These are phyloP conservation scores for Carex arenaria DNA, from an alignment of 202 grass and related monocot genomes.

Conservation along the genomic window DNA sequence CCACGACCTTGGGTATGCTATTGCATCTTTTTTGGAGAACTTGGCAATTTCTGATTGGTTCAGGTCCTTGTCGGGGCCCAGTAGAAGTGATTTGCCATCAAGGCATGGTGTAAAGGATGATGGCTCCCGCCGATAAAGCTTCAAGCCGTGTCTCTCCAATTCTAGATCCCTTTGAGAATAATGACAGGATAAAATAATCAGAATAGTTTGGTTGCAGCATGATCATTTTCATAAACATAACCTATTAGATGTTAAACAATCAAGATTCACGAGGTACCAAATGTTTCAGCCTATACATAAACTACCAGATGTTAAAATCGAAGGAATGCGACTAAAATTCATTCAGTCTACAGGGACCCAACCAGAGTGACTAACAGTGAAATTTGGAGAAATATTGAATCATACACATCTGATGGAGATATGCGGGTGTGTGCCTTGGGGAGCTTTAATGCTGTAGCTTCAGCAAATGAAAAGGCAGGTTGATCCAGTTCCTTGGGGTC, in stretches of 20 bases:
- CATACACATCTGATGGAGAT: too few species aligned
- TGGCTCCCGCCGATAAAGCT: constrained; percentile 68
- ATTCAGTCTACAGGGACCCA: too few species aligned
- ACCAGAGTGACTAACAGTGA: too few species aligned
- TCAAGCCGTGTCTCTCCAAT: constrained; percentile 84
- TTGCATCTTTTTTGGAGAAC: constrained; percentile 86
- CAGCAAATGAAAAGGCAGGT: too few species aligned
- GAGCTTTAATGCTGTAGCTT: too few species aligned
- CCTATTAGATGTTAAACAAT: background rate
- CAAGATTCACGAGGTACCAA: background rate
- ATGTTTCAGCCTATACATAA: background rate
- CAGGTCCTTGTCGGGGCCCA: constrained; percentile 68
- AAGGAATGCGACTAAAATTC: too few species aligned
- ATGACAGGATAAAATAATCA: background rate
- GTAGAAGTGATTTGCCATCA: constrained; percentile 71
- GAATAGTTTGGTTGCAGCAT: background rate
- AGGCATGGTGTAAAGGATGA: constrained; percentile 94
- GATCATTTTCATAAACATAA: background rate
- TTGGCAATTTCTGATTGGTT: constrained; percentile 88
- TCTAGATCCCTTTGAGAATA: constrained; percentile 38
- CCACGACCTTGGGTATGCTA: constrained; percentile 63
- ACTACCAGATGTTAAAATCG: background rate
- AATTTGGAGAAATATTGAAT: too few species aligned
- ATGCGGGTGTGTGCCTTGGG: too few species aligned
- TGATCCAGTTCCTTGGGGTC: too few species aligned